Base-by-base conservation (phyloP, 371 early-diverging fungal species). In the Syncephalastrum monosporum region DNA sequence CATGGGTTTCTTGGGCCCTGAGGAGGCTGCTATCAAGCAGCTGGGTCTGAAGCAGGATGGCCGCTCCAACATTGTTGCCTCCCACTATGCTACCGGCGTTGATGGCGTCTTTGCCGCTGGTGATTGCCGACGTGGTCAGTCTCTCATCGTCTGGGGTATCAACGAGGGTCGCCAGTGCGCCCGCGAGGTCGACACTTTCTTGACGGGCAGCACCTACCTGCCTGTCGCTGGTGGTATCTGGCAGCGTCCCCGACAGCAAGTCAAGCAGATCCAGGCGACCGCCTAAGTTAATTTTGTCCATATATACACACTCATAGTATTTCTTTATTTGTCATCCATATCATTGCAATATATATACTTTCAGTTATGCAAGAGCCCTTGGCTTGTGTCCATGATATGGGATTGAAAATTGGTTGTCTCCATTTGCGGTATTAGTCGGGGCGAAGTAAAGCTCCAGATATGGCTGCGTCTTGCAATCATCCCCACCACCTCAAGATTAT, bases 1-100 rank as follows among this genome's bases (percentile, higher is more conserved):
- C 21, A 95, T 98, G 96, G 98, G 98, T 45, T 98, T 98, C 87
- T 66, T 94, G 60, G 98, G 97, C 15, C 97, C 98, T 48, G 97
- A 98, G 77, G 86, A 89, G 48, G 85, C 81, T 25, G 68, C 95
- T 14, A 62, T 93, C 38, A 82, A 89, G 74, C 88, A 90, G 70
- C 81, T 95, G 3, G 76, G 75, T 10, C 79, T 95, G 44, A 89
- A 86, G 78, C 82, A 87, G 61, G 88, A 90, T 67, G 75, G 75
- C 5, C 83, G 88, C 8, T 77, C 91, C 45, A 91, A 89, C 73
- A 86, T 95, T 63, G 10, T 33, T 5, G 8, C 38, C 2, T 8
- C 38, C 10, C 38, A 33, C 38, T 33, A 8, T 33, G 84, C 88
- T 47, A 94, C 95, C 21, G 21, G 1, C 75, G 84, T 90, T 29